A percentile compares a stretch with the other conserved stretches of the same genome.
Evolutionary conservation across 1,284 basidiomycete species (phyloP).

Genomic region (Cutaneotrichosporon sp.): DNA sequence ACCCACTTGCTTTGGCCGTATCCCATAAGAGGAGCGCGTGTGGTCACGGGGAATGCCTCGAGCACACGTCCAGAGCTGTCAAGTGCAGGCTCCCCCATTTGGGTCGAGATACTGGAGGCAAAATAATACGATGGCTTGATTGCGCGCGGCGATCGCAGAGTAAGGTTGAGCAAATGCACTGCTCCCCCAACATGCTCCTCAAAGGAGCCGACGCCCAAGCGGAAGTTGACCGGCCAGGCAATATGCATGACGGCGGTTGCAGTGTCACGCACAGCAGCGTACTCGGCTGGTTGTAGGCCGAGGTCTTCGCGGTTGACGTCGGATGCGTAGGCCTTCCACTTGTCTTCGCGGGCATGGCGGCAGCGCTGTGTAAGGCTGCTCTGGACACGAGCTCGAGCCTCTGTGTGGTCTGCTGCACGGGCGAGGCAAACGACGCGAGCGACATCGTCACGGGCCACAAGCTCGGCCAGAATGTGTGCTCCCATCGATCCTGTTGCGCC

Average conservation of each 20-base stretch:
- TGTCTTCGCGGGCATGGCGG: constrained; percentile 24
- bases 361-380: constrained; percentile 31
- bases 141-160: constrained; percentile 29
- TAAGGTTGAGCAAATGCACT: constrained; percentile 56
- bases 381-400: constrained; percentile 29
- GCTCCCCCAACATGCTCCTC: constrained; percentile 55
- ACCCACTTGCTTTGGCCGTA: constrained; percentile 62
- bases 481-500: constrained; percentile 61
- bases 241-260: constrained; percentile 54
- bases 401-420: constrained; percentile 33
- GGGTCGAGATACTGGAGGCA: constrained; percentile 55
- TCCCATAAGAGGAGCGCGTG: constrained; percentile 46
- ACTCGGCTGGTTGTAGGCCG: constrained; percentile 48
- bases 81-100: constrained; percentile 20
- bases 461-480: constrained; percentile 55
- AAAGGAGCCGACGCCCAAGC: constrained; percentile 50
- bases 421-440: constrained; percentile 55
- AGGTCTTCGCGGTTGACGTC: constrained; percentile 50
- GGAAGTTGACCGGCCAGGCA: constrained; percentile 47
- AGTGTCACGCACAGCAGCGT: constrained; percentile 44
- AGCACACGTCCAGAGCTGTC: too few relatives aligned
- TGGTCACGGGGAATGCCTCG: too few relatives aligned
- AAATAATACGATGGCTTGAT: constrained; percentile 52
- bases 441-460: constrained; percentile 39
- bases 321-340: constrained; percentile 51